Evolutionary conservation across 345 rosid genomes (phyloP), one percentile per base, ranked within the genome.

Genomic region (Raphanus sativus): DNA sequence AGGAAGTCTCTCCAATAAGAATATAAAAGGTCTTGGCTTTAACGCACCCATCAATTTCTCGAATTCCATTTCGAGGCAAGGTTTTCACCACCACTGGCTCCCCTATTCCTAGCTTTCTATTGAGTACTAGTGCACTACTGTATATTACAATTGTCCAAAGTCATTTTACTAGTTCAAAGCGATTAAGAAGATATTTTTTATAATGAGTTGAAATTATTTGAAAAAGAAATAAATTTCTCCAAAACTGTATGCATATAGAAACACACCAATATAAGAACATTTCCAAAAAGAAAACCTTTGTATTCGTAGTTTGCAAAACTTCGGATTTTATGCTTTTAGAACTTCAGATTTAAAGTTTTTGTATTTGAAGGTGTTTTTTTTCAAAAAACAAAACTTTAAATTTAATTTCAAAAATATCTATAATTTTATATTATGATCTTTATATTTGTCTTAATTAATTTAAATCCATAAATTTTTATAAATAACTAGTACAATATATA

Each of bases 51-150:
- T 66, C 72, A 36, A n/a, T 40, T 38, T 75, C 48, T 75, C 16
- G 73, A 67, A 40, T 17, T 66, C 48, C 66, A 75, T 40, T 58
- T 56, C 28, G 33, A 75, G 66, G 48, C 58, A 58, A 38, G 59
- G 48, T 75, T 67, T 65, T 66, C 67, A 75, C 48, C 59, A 67
- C 67, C 33, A 12, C 26, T 66, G 62, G 59, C 71, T 66, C 59
- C 56, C 40, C 45, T 54, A 36, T 5, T 12, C 70, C 13, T 65
- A 65, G 77, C 42, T 66, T 36, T 36, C 50, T 17, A 9, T 16
- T 4, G 11, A 63, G 11, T 70, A 8, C 5, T 55, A 55, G 11
- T 64, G 64, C 16, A 15, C 9, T 40, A 40, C n/a, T 40, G 10
- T 10, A 28, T 40, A 73, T 24, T 16, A 45, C 9, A 32, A 17